Conservation (phyloP, 2,329 filamentous ascomycete species). For the Trichoderma hamatum region DNA sequence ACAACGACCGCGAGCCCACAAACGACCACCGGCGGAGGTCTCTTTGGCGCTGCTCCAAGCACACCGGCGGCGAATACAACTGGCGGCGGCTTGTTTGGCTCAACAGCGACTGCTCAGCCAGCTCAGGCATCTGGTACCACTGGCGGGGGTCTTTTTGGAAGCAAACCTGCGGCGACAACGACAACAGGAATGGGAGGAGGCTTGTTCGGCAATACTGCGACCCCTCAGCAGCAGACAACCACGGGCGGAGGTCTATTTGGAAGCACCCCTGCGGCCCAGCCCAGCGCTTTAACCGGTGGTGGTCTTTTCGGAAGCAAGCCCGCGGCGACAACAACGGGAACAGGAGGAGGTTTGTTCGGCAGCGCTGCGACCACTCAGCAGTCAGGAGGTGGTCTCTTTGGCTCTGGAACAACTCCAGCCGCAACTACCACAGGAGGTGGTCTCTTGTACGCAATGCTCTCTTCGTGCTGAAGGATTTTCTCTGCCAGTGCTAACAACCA, state of each 20-base stretch:
- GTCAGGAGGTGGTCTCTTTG: slow-evolving; percentile 38
- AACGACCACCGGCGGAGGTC: slow-evolving; percentile 31
- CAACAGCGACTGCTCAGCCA: slow-evolving; percentile 30
- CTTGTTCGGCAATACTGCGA: slow-evolving; percentile 39
- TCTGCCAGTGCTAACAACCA: slow-evolving; percentile 28
- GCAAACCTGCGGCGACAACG: slow-evolving; percentile 15
- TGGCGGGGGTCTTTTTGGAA: slow-evolving; percentile 27
- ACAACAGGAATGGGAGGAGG: slow-evolving; percentile 30
- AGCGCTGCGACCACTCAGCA: slow-evolving; percentile 33
- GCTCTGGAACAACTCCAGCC: slow-evolving; percentile 30
- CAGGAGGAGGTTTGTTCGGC: slow-evolving; percentile 36
- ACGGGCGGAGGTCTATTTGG: slow-evolving; percentile 40
- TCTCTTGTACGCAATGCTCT: slow-evolving; percentile 38
- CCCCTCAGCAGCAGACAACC: slow-evolving; percentile 36
- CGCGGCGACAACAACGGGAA: slow-evolving; percentile 22
- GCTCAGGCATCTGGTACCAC: not conserved
- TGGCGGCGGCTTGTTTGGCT: slow-evolving; percentile 39
- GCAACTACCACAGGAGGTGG: slow-evolving; percentile 31
- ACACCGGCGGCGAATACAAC: slow-evolving; percentile 26
- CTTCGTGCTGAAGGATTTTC: not conserved
- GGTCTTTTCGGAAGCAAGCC: slow-evolving; percentile 35
- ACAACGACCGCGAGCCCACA: slow-evolving; percentile 31
- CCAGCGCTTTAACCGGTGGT: slow-evolving; percentile 30
- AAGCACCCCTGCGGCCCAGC: slow-evolving; percentile 31
- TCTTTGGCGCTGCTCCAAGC: slow-evolving; percentile 30